Conservation (phyloP, 768 basidiomycete genomes). For the Pleurotus djamor region DNA sequence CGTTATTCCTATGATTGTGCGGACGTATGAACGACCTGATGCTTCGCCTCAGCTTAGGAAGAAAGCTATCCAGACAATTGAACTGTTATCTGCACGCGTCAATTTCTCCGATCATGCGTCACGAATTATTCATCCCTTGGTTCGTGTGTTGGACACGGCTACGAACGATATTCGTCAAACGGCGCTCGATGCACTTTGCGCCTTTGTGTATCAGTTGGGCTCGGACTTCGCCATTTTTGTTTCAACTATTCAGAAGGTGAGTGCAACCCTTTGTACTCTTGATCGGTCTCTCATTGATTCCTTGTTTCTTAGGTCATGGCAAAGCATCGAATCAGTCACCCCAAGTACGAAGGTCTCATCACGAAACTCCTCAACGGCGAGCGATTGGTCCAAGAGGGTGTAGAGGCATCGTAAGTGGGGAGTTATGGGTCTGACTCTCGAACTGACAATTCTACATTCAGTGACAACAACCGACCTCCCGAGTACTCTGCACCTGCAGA, state of each 20-base stretch:
- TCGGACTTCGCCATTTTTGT: constrained; percentile 98
- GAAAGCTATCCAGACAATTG: constrained; percentile 88
- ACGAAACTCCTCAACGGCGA: constrained; percentile 90
- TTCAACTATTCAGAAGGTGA: constrained; percentile 93
- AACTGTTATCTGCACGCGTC: constrained; percentile 85
- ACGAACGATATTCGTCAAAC: constrained; percentile 80
- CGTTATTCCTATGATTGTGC: constrained; percentile 92
- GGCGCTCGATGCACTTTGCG: constrained; percentile 92
- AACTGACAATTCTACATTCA: constrained; percentile 32
- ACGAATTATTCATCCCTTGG: constrained; percentile 93
- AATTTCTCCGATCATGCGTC: constrained; percentile 99
- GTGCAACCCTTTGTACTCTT: constrained; percentile 11
- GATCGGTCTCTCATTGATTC: too few species aligned
- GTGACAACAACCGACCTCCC: constrained; percentile 58
- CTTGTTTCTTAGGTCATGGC: too few species aligned
- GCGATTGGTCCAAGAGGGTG: constrained; percentile 77
- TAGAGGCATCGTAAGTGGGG: not conserved
- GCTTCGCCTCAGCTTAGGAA: constrained; percentile 75
- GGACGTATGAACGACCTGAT: constrained; percentile 83
- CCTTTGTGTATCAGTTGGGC: constrained; percentile 89
- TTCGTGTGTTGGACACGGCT: constrained; percentile 74
- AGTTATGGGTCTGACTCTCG: not conserved
- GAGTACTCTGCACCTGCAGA: constrained; percentile 86
- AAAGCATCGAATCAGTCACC: constrained; percentile 68
- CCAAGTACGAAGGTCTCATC: constrained; percentile 86